A percentile compares a stretch with the other conserved stretches of the same genome.
Evolutionary conservation across 345 rosid genomes (phyloP).

Genomic region (Brassica nigra): DNA sequence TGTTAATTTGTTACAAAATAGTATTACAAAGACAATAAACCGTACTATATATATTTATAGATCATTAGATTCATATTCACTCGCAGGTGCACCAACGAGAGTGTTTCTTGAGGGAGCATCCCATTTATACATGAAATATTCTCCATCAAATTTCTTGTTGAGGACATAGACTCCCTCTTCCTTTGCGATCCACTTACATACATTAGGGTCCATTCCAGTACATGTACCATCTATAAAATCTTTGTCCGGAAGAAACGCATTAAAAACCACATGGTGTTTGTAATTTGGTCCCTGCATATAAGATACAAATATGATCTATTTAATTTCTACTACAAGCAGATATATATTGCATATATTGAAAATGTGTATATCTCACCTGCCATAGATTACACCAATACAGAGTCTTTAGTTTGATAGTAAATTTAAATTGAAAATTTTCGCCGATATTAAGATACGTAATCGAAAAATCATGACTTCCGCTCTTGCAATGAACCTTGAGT

Average conservation of each 20-base stretch:
- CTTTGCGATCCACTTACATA: constrained; percentile 26
- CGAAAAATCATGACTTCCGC: constrained; percentile 24
- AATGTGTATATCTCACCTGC: constrained; percentile 16
- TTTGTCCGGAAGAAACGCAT: constrained; percentile 1
- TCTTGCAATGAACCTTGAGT: constrained; percentile 28
- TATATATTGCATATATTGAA: background rate
- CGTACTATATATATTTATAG: background rate
- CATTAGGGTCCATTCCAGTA: constrained; percentile 24
- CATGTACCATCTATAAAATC: constrained; percentile 26
- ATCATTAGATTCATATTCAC: background rate
- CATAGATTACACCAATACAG: constrained; percentile 29
- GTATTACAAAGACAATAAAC: no score
- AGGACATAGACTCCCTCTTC: constrained; percentile 27
- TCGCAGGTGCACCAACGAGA: background rate
- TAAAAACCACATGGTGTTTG: constrained; percentile 13
- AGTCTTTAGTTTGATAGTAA: background rate
- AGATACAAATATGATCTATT: background rate
- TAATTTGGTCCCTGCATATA: constrained; percentile 28
- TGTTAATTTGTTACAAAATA: no score
- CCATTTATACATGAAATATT: constrained; percentile 29
- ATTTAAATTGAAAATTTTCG: constrained; percentile 25
- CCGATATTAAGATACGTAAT: constrained; percentile 26
- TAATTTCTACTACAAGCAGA: background rate
- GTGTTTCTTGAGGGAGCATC: background rate
- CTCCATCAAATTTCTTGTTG: background rate